Percentiles rank a stretch among this genome's conserved stretches.
Evolutionary conservation across 441 rosid species (phyloP).

Genomic region (Erodium texanum): DNA sequence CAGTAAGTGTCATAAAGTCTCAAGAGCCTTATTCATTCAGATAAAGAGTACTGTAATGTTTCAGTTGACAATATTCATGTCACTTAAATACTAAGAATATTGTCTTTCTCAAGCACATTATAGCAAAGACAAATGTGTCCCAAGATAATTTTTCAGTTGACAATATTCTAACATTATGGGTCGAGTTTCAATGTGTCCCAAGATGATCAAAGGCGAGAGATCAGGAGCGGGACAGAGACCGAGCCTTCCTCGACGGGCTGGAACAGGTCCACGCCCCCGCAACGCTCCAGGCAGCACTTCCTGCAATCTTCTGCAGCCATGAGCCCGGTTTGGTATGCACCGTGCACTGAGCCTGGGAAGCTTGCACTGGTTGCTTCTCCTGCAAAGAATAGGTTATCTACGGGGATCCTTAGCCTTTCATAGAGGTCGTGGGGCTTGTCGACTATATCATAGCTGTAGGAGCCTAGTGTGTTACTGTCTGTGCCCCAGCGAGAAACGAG

Average conservation of each 20-base stretch:
- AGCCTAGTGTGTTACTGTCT: constrained; percentile 74
- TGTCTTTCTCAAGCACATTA: not conserved
- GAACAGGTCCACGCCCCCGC: constrained; percentile 67
- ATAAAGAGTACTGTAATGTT: not conserved
- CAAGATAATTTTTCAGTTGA: no score
- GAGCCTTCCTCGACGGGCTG: constrained; percentile 69
- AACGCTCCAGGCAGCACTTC: constrained; percentile 83
- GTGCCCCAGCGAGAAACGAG: constrained; percentile 93
- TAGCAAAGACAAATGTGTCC: not conserved
- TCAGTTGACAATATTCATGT: not conserved
- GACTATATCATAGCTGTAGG: constrained; percentile 84
- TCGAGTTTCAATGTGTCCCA: no score
- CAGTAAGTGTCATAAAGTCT: not conserved
- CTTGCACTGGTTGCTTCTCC: constrained; percentile 86
- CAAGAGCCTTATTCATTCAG: not conserved
- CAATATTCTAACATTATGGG: no score
- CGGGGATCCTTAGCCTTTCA: constrained; percentile 72
- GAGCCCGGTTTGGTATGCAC: constrained; percentile 79
- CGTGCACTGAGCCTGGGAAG: constrained; percentile 86
- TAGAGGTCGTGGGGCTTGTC: constrained; percentile 81
- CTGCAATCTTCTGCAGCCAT: constrained; percentile 89
- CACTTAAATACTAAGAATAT: not conserved
- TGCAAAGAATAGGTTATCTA: constrained; percentile 92
- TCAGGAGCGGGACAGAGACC: constrained; percentile 58
- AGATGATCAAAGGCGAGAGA: constrained; percentile 56